Evolutionary conservation across 768 basidiomycete genomes (phyloP).

Genomic region (Hortiboletus flavorubellus): DNA sequence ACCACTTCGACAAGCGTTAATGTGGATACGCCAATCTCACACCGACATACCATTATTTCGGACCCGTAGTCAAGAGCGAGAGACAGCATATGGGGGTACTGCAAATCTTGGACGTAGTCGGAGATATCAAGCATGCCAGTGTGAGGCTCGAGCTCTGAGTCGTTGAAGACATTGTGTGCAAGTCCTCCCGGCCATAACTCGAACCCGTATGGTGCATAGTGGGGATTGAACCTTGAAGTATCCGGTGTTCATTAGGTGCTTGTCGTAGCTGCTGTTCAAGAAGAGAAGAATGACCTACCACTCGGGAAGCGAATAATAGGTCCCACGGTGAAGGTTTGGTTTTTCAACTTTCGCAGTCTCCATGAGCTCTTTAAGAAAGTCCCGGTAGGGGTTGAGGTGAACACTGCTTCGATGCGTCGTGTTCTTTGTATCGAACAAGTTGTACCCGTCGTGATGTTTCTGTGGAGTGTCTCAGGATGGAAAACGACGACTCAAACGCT

Average conservation of each 20-base stretch:
- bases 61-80: slow-evolving; percentile 45
- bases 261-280: background rate
- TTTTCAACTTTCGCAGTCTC: slow-evolving; percentile 46
- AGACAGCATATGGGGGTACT: slow-evolving; percentile 49
- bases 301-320: slow-evolving; percentile 56
- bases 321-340: slow-evolving; percentile 51
- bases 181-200: slow-evolving; percentile 51
- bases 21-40: background rate
- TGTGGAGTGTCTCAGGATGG: slow-evolving; percentile 15
- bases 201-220: slow-evolving; percentile 50
- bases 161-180: slow-evolving; percentile 49
- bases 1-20: slow-evolving; percentile 40
- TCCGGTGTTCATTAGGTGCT: background rate
- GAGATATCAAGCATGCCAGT: slow-evolving; percentile 47
- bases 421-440: slow-evolving; percentile 52
- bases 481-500: background rate
- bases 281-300: slow-evolving; percentile 32
- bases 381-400: slow-evolving; percentile 47
- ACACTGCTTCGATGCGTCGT: slow-evolving; percentile 50
- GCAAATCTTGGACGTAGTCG: slow-evolving; percentile 51
- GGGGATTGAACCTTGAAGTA: slow-evolving; percentile 48
- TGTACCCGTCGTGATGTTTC: slow-evolving; percentile 65
- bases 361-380: slow-evolving; percentile 51
- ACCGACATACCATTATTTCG: slow-evolving; percentile 48
- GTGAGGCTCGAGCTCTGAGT: slow-evolving; percentile 48